Conservation (phyloP, 1,139 yeast genomes). For the Geotrichum fermentans region DNA sequence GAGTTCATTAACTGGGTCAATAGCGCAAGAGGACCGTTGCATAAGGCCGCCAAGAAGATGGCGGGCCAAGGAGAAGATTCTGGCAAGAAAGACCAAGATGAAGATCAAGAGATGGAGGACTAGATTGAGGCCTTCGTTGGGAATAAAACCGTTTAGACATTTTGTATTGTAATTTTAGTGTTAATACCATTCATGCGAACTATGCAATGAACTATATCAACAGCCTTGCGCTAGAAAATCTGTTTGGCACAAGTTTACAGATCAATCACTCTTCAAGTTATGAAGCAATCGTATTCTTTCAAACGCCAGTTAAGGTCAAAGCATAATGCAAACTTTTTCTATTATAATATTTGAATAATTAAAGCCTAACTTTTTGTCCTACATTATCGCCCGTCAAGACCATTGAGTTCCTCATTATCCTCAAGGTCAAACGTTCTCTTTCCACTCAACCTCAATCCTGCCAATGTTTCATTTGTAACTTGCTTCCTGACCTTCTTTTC, state of each 20-base stretch:
- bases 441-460: slow-evolving; percentile 61
- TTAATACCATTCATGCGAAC: no score
- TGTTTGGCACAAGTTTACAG: no score
- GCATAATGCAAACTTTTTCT: neutral
- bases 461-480: slow-evolving; percentile 67
- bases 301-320: neutral
- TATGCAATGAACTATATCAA: neutral
- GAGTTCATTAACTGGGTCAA: slow-evolving; percentile 77
- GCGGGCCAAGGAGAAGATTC: neutral
- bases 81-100: neutral
- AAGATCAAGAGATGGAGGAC: neutral
- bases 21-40: slow-evolving; percentile 13
- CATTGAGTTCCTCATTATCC: slow-evolving; percentile 36
- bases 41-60: neutral
- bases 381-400: slow-evolving; percentile 16
- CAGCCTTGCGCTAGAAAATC: neutral
- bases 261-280: no score
- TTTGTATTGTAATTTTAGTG: no score
- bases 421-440: slow-evolving; percentile 73
- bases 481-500: slow-evolving; percentile 79
- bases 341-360: neutral
- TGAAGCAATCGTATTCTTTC: neutral
- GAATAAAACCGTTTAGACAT: neutral
- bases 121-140: neutral
- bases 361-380: neutral